Evolutionary conservation across 2,329 filamentous ascomycete species (phyloP).

Genomic region (Amphichorda felina): DNA sequence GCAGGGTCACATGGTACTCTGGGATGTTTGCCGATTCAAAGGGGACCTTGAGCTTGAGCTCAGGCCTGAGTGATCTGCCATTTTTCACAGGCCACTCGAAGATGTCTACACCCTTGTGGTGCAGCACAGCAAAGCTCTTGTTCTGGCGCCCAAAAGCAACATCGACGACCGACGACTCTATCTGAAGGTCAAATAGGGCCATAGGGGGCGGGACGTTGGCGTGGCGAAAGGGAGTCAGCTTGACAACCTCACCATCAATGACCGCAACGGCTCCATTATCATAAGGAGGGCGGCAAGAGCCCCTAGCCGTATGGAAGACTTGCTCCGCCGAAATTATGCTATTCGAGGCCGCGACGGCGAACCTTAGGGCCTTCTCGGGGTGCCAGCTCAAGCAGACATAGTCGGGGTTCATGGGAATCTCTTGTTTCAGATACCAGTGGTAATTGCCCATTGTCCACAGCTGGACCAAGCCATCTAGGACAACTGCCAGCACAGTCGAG

Average conservation of each 20-base stretch:
- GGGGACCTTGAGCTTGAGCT: slow-evolving; percentile 23
- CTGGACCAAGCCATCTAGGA: slow-evolving; percentile 63
- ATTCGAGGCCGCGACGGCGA: slow-evolving; percentile 42
- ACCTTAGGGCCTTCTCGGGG: slow-evolving; percentile 65
- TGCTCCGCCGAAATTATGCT: slow-evolving; percentile 51
- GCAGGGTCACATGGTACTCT: slow-evolving; percentile 15
- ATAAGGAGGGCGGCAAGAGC: slow-evolving; percentile 56
- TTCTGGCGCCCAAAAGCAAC: slow-evolving; percentile 59
- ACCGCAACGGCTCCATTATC: slow-evolving; percentile 75
- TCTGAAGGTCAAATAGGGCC: slow-evolving; percentile 62
- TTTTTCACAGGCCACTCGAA: slow-evolving; percentile 57
- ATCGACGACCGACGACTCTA: slow-evolving; percentile 56
- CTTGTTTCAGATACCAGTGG: slow-evolving; percentile 95
- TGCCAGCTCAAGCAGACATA: slow-evolving; percentile 56
- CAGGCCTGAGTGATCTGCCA: slow-evolving; percentile 33
- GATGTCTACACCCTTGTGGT: slow-evolving; percentile 51
- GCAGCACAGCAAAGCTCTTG: slow-evolving; percentile 59
- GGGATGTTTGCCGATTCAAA: slow-evolving; percentile 18
- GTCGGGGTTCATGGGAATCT: slow-evolving; percentile 40
- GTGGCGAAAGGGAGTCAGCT: slow-evolving; percentile 72
- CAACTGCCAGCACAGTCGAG: slow-evolving; percentile 81
- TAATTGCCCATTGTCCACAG: slow-evolving; percentile 98
- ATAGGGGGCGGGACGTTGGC: slow-evolving; percentile 90
- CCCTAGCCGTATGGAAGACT: slow-evolving; percentile 54
- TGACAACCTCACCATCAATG: slow-evolving; percentile 69